These are phyloP conservation scores for Talaromyces nanjingensis DNA, from an alignment of 495 filamentous ascomycete species.

Conservation along the genomic window DNA sequence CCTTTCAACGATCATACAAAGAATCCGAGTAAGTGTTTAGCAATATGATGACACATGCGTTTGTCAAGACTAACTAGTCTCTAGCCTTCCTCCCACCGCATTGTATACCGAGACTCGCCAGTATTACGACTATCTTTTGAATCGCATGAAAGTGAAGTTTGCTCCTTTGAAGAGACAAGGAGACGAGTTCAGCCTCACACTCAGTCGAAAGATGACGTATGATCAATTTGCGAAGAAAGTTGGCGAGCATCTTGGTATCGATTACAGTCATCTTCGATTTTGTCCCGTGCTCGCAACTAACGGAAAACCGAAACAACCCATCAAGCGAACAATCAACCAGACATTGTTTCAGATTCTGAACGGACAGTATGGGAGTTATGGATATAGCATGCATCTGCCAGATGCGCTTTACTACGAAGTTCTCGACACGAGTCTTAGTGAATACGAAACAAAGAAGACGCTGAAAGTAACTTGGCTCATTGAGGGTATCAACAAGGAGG, in stretches of 20 bases:
- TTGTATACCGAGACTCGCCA: constrained; percentile 61
- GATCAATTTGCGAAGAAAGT: constrained; percentile 85
- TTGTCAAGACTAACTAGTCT: constrained; percentile 4
- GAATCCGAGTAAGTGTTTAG: constrained; percentile 48
- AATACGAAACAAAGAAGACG: constrained; percentile 83
- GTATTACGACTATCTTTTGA: constrained; percentile 88
- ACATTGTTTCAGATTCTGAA: constrained; percentile 66
- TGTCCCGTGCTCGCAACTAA: constrained; percentile 69
- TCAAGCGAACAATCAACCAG: constrained; percentile 63
- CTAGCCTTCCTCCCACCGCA: constrained; percentile 30
- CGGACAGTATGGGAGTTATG: constrained; percentile 55
- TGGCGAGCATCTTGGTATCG: constrained; percentile 67
- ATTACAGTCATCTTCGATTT: constrained; percentile 84
- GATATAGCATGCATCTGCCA: constrained; percentile 57
- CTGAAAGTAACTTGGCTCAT: constrained; percentile 76
- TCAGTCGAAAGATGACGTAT: constrained; percentile 85
- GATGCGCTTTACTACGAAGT: constrained; percentile 87
- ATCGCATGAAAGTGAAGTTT: constrained; percentile 63
- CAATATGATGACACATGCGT: constrained; percentile 4
- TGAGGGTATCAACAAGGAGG: constrained; percentile 88
- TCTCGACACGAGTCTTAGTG: constrained; percentile 85
- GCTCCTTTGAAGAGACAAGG: constrained; percentile 34
- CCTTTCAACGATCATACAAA: constrained; percentile 67
- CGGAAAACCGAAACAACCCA: constrained; percentile 63
- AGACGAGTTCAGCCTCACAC: constrained; percentile 60